A percentile compares a stretch with the other conserved stretches of the same genome.
These are phyloP conservation scores for Metschnikowia shivogae DNA, from an alignment of 805 yeast genomes.

Conservation along the genomic window DNA sequence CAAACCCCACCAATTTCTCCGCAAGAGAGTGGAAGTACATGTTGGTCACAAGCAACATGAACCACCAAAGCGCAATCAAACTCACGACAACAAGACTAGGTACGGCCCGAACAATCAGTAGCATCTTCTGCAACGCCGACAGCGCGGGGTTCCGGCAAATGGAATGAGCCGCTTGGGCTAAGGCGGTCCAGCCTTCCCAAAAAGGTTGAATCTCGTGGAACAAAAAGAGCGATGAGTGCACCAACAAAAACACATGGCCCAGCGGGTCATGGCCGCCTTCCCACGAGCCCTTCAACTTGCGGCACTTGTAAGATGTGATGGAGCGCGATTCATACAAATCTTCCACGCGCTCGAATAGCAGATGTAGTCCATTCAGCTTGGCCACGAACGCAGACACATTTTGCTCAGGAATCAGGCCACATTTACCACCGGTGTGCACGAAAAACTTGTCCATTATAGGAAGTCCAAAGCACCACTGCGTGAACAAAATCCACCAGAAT, in stretches of 20 bases:
- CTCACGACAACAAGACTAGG: slow-evolving; percentile 25
- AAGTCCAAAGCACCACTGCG: slow-evolving; percentile 82
- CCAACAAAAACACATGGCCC: slow-evolving; percentile 83
- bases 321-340: slow-evolving; percentile 15
- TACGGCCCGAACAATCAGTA: background rate
- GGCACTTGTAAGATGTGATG: slow-evolving; percentile 34
- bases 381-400: slow-evolving; percentile 6
- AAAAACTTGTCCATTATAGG: slow-evolving; percentile 90
- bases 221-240: slow-evolving; percentile 61
- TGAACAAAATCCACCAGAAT: slow-evolving; percentile 77
- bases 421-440: slow-evolving; percentile 75
- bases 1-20: slow-evolving; percentile 71
- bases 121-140: background rate
- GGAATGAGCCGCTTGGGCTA: background rate
- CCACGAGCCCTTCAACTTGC: slow-evolving; percentile 50
- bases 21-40: slow-evolving; percentile 76
- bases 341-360: slow-evolving; percentile 7
- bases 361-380: slow-evolving; percentile 1
- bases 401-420: slow-evolving; percentile 33
- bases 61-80: slow-evolving; percentile 60
- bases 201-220: slow-evolving; percentile 55
- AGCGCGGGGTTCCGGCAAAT: background rate
- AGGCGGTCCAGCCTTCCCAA: slow-evolving; percentile 27
- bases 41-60: slow-evolving; percentile 83
- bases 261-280: slow-evolving; percentile 96